These are phyloP conservation scores for Colletotrichum chlorophyti DNA, from an alignment of 2,329 filamentous ascomycete species.

Conservation along the genomic window DNA sequence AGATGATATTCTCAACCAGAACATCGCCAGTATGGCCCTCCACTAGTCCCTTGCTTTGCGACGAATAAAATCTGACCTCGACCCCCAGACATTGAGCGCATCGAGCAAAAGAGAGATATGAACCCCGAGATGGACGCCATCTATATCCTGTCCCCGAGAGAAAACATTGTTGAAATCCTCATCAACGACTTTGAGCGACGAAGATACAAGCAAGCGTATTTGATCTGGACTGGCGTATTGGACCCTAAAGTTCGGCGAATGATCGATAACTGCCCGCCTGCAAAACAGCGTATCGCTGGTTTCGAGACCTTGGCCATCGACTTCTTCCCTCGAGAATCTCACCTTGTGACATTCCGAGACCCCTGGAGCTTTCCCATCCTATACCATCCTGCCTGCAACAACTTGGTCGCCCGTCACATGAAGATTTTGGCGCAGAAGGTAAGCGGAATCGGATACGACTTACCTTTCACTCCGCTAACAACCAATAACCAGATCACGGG, in stretches of 20 bases:
- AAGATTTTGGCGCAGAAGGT: slow-evolving; percentile 89
- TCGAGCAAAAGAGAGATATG: slow-evolving; percentile 82
- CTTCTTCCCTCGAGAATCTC: slow-evolving; percentile 89
- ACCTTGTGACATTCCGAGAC: slow-evolving; percentile 89
- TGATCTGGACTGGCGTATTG: slow-evolving; percentile 86
- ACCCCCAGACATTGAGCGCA: slow-evolving; percentile 83
- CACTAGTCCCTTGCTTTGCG: background rate
- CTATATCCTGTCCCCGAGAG: slow-evolving; percentile 85
- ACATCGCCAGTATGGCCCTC: slow-evolving; percentile 81
- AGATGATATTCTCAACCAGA: slow-evolving; percentile 96
- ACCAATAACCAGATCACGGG: slow-evolving; percentile 71
- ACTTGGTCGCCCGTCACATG: slow-evolving; percentile 82
- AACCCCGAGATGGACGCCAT: slow-evolving; percentile 94
- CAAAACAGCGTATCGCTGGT: slow-evolving; percentile 77
- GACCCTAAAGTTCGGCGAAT: slow-evolving; percentile 74
- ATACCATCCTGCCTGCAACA: slow-evolving; percentile 90
- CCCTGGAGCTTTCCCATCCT: slow-evolving; percentile 95
- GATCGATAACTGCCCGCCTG: slow-evolving; percentile 73
- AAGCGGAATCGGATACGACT: slow-evolving; percentile 25
- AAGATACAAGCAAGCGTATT: slow-evolving; percentile 78
- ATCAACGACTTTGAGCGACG: slow-evolving; percentile 89
- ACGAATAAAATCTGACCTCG: slow-evolving; percentile 26
- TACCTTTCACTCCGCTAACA: slow-evolving; percentile 26
- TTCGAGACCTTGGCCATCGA: slow-evolving; percentile 87
- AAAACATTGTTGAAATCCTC: slow-evolving; percentile 91